These are phyloP conservation scores for Oryza glaberrima DNA, from an alignment of 176 grass and related monocot genomes.

Conservation along the genomic window DNA sequence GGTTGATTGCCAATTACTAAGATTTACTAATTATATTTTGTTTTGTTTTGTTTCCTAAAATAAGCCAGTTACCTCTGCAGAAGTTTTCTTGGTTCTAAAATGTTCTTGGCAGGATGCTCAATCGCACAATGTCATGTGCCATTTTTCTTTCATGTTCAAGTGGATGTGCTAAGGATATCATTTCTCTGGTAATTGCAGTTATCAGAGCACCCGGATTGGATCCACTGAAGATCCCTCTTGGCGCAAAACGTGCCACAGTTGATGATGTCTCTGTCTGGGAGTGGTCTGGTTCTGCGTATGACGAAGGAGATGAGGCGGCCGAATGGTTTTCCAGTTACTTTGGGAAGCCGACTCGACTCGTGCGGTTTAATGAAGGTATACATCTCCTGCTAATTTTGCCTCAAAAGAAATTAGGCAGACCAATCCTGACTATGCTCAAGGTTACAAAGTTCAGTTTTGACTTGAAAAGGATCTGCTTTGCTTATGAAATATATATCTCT, in stretches of 20 bases:
- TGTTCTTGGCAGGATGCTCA: not conserved
- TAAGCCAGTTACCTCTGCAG: not conserved
- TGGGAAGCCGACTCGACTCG: conserved; percentile 64
- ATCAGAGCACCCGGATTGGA: conserved; percentile 81
- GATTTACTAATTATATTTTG: not conserved
- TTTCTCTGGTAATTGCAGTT: conserved; percentile 46
- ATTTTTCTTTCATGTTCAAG: not conserved
- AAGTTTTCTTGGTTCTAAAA: too few species aligned
- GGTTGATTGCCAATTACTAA: not conserved
- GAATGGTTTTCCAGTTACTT: conserved; percentile 80
- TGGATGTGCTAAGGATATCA: not conserved
- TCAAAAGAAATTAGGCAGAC: too few species aligned
- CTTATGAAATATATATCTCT: not conserved
- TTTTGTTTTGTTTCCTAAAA: not conserved
- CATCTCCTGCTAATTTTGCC: not conserved
- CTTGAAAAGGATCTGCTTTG: not conserved
- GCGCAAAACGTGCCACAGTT: conserved; percentile 21
- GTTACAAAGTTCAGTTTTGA: not conserved
- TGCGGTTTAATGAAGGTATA: conserved; percentile 65
- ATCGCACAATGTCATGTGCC: not conserved
- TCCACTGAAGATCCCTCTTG: conserved; percentile 59
- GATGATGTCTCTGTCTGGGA: conserved; percentile 83
- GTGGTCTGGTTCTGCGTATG: conserved; percentile 80
- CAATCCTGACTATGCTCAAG: too few species aligned
- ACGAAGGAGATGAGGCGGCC: conserved; percentile 68